These are phyloP conservation scores for Micromonas pusilla DNA, from an alignment of 139 green algal species.

Conservation along the genomic window DNA sequence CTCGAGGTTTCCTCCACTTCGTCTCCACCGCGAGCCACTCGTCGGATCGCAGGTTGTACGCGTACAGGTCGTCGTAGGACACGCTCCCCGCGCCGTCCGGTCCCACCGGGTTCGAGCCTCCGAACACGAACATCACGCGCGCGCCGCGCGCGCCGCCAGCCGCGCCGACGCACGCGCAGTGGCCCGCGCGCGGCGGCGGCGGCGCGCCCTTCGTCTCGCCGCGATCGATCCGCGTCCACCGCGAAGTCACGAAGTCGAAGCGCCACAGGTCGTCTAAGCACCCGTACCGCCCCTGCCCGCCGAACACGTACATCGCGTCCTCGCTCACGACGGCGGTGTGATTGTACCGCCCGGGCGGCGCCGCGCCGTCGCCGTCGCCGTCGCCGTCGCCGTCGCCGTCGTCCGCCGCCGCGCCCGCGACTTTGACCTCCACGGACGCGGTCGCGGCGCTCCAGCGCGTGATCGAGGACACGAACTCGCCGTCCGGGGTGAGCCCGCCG, in stretches of 20 bases:
- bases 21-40: slow-evolving; percentile 19
- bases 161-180: slow-evolving; percentile 22
- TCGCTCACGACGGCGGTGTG: slow-evolving; percentile 29
- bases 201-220: not conserved
- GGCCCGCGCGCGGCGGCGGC: slow-evolving; percentile 9
- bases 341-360: slow-evolving; percentile 26
- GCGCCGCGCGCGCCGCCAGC: too few relatives aligned
- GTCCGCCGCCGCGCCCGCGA: not conserved
- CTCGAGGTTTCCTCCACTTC: not conserved
- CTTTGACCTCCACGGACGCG: not conserved
- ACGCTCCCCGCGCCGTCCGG: not conserved
- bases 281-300: slow-evolving; percentile 20
- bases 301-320: slow-evolving; percentile 34
- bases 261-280: slow-evolving; percentile 27
- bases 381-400: too few relatives aligned
- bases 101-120: slow-evolving; percentile 11
- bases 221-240: not conserved
- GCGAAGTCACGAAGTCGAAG: slow-evolving; percentile 9
- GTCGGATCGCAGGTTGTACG: not conserved
- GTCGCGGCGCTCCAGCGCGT: not conserved
- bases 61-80: slow-evolving; percentile 17
- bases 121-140: slow-evolving; percentile 32
- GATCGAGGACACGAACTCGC: slow-evolving; percentile 8
- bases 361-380: not conserved
- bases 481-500: not conserved